Conservation (phyloP, 257 asterid genomes). For the Solanum stenotomum region DNA sequence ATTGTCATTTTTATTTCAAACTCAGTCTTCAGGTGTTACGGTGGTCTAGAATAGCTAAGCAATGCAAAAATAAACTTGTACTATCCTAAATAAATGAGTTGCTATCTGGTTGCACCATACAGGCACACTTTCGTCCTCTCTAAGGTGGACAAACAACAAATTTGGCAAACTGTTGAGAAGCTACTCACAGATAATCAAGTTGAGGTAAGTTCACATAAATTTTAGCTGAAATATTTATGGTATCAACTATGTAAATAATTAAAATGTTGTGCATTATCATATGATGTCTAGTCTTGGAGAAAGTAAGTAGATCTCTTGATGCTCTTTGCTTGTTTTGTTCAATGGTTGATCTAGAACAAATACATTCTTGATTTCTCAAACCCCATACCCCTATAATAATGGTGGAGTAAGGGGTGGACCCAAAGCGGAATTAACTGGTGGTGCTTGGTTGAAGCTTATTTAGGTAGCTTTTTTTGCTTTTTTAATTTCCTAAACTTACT, state of each 20-base stretch:
- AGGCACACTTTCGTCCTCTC: conserved; percentile 89
- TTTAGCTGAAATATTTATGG: neutral
- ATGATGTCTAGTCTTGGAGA: neutral
- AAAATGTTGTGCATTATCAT: neutral
- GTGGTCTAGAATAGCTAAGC: neutral
- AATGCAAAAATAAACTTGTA: neutral
- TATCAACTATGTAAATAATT: neutral
- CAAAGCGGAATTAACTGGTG: neutral
- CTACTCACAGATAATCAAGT: conserved; percentile 82
- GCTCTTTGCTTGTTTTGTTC: neutral
- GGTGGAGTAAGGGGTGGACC: neutral
- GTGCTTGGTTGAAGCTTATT: neutral
- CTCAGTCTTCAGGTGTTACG: neutral
- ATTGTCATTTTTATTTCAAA: neutral
- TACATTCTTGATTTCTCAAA: neutral
- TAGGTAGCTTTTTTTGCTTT: neutral
- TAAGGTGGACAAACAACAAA: conserved; percentile 51
- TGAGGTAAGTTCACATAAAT: conserved; percentile 51
- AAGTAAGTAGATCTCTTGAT: neutral
- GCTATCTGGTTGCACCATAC: conserved; percentile 1
- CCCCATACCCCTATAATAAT: neutral
- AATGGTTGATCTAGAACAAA: neutral
- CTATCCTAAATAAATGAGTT: neutral
- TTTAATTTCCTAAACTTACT: neutral
- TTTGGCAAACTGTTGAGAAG: conserved; percentile 84